Evolutionary conservation across 345 rosid species (phyloP).

Genomic region (thale cress (Arabidopsis thaliana)): TAIR10.1 NC_003076.8:25543001-25543500

Average conservation of each 20-base stretch:
- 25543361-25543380: slow-evolving; percentile 9
- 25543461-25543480: background rate
- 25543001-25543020: background rate
- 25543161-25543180: background rate
- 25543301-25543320: slow-evolving; percentile 73
- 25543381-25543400: slow-evolving; percentile 66
- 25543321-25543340: slow-evolving; percentile 96
- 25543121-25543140: background rate
- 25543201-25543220: slow-evolving; percentile 94
- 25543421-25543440: slow-evolving; percentile 8
- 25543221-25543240: slow-evolving; percentile 92
- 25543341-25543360: background rate
- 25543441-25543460: slow-evolving; percentile 19
- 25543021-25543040: background rate
- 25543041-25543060: background rate
- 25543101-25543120: background rate
- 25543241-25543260: slow-evolving; percentile 49
- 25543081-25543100: background rate
- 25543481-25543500: slow-evolving; percentile 13
- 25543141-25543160: background rate
- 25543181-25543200: slow-evolving; percentile 89
- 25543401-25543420: slow-evolving; percentile 74
- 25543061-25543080: background rate
- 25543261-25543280: slow-evolving; percentile 73
- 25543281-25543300: slow-evolving; percentile 70